Evolutionary conservation across 2,329 filamentous ascomycete genomes (phyloP).

Genomic region (Ophiocordyceps robertsii): DNA sequence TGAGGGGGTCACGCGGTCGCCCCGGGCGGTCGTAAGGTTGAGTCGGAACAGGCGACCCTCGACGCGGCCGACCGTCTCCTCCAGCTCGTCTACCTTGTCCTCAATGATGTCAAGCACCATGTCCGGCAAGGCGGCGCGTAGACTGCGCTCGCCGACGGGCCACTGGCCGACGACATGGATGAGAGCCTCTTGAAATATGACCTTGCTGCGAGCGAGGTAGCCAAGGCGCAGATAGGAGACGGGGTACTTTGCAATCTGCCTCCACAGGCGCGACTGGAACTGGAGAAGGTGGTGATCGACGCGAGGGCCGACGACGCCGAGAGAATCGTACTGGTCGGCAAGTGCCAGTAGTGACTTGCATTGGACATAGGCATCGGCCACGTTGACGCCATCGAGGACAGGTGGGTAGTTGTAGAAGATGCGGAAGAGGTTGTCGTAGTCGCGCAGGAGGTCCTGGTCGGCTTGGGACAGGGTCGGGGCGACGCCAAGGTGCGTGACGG

Average conservation of each 20-base stretch:
- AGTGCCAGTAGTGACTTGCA: conserved; percentile 80
- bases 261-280: conserved; percentile 84
- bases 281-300: conserved; percentile 90
- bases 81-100: conserved; percentile 86
- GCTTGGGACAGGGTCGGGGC: conserved; percentile 34
- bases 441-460: conserved; percentile 66
- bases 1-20: conserved; percentile 67
- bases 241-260: conserved; percentile 92
- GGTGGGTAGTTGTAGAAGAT: conserved; percentile 93
- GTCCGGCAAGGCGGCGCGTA: conserved; percentile 60
- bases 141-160: conserved; percentile 66
- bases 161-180: conserved; percentile 93
- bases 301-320: conserved; percentile 74
- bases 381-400: conserved; percentile 69
- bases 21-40: conserved; percentile 62
- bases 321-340: conserved; percentile 89
- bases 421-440: conserved; percentile 92
- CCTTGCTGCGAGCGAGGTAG: conserved; percentile 69
- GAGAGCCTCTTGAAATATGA: conserved; percentile 76
- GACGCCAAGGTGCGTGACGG: conserved; percentile 64
- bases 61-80: conserved; percentile 66
- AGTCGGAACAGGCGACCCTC: conserved; percentile 75
- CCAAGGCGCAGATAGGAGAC: conserved; percentile 84
- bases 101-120: conserved; percentile 79
- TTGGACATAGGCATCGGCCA: conserved; percentile 84